Base-by-base conservation (phyloP, 164 flowering plant species). In the Vitis rotundifolia region DNA sequence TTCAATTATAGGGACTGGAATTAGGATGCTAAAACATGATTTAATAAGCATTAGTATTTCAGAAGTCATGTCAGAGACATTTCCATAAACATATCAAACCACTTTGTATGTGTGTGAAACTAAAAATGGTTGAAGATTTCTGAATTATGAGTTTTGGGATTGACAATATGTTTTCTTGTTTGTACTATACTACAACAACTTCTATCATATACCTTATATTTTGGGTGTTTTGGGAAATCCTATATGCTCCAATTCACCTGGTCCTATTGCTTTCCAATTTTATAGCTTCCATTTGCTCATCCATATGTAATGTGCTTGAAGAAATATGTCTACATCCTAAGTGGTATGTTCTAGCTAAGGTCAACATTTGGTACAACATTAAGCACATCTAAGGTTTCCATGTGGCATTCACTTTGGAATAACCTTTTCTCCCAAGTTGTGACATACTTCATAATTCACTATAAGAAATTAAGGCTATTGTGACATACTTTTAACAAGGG, bases 371-470 rank as follows among this genome's bases (percentile, higher is more conserved):
- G 85, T 72, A 81, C 82, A 56, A 64, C 80, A 61, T 80, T 86
- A 47, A 80, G 76, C 63, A 76, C 87, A 1, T 75, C 71, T 69
- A 88, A 91, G 80, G 84, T 85, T 78, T 90, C 98, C 44, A 76
- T 91, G 29, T 92, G 96, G 93, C 93, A 87, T 48, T 75, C 97
- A 26, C 90, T 94, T 56, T 92, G 97, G 97, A 90, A 86, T 78
- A 97, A 92, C 71, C 93, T 94, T 60, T 94, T 92, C 70, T 92
- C 97, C 18, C 93, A 94, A 89, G 98, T 91, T 49, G 56, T 61
- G 64, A 61, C 9, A 48, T 29, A 52, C 31, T 50, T 15, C 50
- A n/a, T 15, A 48, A 15, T 44, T 71, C 22, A 19, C 22, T 19
- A 19, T 1, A 19, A 19, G 22, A 19, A 19, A 19, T 19, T 19